Percentiles rank a stretch among this genome's conserved stretches.
phyloP scores from a whole-genome alignment of 768 basidiomycete genomes.

The Pleurotus ostreatus region DNA sequence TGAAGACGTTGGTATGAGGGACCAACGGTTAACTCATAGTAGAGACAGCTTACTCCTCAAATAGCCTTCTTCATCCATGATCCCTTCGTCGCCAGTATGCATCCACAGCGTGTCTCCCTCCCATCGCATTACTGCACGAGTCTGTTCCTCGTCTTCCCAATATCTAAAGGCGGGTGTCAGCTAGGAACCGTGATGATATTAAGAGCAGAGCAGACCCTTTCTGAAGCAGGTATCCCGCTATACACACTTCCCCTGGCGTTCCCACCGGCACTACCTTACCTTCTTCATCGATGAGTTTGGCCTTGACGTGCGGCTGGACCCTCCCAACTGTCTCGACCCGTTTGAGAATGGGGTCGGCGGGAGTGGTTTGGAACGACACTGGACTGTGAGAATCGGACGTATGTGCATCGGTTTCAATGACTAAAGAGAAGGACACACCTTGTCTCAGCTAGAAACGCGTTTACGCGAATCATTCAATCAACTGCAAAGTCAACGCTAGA shows the following conservation, averaged over 20 bases:
- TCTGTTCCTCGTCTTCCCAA: conserved; percentile 73
- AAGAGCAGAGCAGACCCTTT: conserved; percentile 39
- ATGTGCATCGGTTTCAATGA: neutral
- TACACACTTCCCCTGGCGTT: conserved; percentile 69
- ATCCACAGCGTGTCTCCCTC: conserved; percentile 69
- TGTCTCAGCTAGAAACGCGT: conserved; percentile 55
- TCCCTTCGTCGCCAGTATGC: conserved; percentile 79
- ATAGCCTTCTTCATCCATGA: conserved; percentile 81
- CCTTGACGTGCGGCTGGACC: conserved; percentile 72
- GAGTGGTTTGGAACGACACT: conserved; percentile 78
- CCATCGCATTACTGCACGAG: conserved; percentile 49
- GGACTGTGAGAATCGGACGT: conserved; percentile 41
- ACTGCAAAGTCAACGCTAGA: neutral
- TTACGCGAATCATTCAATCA: conserved; percentile 4
- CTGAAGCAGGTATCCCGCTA: conserved; percentile 75
- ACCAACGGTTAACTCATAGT: no score
- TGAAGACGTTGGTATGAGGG: neutral
- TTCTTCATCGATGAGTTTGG: conserved; percentile 59
- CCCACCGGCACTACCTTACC: conserved; percentile 67
- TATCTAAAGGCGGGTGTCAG: conserved; percentile 41
- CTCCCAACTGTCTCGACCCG: conserved; percentile 82
- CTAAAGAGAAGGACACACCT: conserved; percentile 33
- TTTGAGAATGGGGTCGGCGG: conserved; percentile 63
- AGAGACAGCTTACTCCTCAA: conserved; percentile 20
- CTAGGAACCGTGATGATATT: neutral